Percentiles rank a stretch among this genome's conserved stretches.
Evolutionary conservation across 2,329 filamentous ascomycete genomes (phyloP).

Genomic region (Penicillium sp.): DNA sequence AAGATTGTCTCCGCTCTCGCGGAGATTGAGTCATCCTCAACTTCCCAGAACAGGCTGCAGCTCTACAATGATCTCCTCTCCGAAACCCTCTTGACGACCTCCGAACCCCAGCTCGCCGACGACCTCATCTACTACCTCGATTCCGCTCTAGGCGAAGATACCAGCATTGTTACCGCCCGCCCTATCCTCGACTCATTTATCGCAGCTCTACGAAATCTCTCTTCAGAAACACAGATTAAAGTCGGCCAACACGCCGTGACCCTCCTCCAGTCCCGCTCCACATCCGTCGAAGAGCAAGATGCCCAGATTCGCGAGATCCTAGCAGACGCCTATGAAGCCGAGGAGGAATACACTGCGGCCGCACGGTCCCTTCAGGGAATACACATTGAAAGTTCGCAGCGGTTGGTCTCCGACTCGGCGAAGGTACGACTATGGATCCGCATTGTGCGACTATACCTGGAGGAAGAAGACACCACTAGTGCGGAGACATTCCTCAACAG

Average conservation of each 20-base stretch:
- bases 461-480: constrained; percentile 85
- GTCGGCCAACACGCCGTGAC: constrained; percentile 76
- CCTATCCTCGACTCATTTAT: constrained; percentile 74
- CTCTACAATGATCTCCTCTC: constrained; percentile 64
- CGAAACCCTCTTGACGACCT: constrained; percentile 55
- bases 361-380: constrained; percentile 82
- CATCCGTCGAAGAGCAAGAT: constrained; percentile 84
- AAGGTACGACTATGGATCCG: constrained; percentile 89
- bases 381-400: constrained; percentile 85
- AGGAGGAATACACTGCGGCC: constrained; percentile 79
- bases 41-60: constrained; percentile 56
- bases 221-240: constrained; percentile 69
- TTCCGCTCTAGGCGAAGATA: constrained; percentile 70
- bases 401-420: constrained; percentile 78
- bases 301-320: constrained; percentile 78
- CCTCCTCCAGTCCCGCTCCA: constrained; percentile 67
- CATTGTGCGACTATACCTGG: constrained; percentile 91
- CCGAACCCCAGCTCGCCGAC: constrained; percentile 54
- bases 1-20: constrained; percentile 55
- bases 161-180: constrained; percentile 78
- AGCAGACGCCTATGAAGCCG: constrained; percentile 79
- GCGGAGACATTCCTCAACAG: constrained; percentile 92
- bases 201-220: constrained; percentile 59
- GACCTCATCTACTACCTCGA: constrained; percentile 73
- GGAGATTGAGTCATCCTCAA: constrained; percentile 54